Evolutionary conservation across 2,329 filamentous ascomycete species (phyloP), one percentile per base, ranked within the genome.

Genomic region (Alternaria metachromatica): DNA sequence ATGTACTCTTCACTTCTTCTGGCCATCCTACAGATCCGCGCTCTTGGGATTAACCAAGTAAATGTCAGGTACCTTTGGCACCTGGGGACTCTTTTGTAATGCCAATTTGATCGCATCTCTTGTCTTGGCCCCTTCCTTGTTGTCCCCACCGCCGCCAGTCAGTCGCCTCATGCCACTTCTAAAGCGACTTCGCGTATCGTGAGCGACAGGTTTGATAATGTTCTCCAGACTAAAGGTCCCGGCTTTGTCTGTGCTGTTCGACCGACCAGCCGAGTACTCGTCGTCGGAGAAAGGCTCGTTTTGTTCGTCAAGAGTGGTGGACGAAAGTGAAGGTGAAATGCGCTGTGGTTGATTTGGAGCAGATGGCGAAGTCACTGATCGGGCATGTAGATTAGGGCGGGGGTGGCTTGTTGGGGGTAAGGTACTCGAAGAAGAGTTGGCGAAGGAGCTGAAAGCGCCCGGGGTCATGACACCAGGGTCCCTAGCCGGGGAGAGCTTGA

Each of bases 351-450:
- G 80, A 61, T 85, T 76, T 30, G 76, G 82, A 64, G 87, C 87
- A 13, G 84, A 85, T 1, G 95, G 94, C 0, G 93, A 96, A 0
- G 95, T 97, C 55, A 97, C 87, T 12, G 93, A 96, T 18, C 95
- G 89, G 6, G 88, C 87, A 76, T 97, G 94, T 20, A 97, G 83
- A 3, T 87, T 87, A 0, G 93, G 92, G 6, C 93, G 79, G 20
- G 69, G 56, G 45, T 65, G 69, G 30, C 60, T 68, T 43, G 61
- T 57, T 18, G 72, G 61, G 15, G 70, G 58, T 15, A 55, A 75
- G 66, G 59, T 71, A 73, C 68, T 50, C 18, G 59, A 62, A 15
- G 72, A 70, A 9, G 78, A 70, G 41, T 68, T 71, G 65, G 77
- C 72, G 64, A 77, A 74, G 11, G 73, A 70, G 58, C 84, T 82